Conservation (phyloP, 1,284 basidiomycete genomes). For the Vanrija humicola region DNA sequence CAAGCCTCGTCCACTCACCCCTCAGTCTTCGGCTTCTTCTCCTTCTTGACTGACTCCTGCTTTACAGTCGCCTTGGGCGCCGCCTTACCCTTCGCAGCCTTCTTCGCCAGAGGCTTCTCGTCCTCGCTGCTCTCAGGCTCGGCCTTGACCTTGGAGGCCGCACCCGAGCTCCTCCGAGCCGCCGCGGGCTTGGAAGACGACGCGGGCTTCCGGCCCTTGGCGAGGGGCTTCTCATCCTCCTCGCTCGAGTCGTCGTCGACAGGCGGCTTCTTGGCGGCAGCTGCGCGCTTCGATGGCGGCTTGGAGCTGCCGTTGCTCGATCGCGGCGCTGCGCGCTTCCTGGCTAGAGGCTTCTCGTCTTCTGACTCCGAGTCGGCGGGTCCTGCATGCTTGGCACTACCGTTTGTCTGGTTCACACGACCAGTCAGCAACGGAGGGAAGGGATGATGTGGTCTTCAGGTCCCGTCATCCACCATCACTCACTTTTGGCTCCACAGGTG, state of each 20-base stretch:
- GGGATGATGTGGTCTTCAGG: too few relatives aligned
- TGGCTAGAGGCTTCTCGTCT: constrained; percentile 64
- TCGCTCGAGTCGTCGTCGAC: background rate
- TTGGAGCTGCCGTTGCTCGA: background rate
- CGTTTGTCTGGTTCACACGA: constrained; percentile 9
- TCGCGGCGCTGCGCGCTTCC: constrained; percentile 58
- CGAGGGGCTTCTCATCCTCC: constrained; percentile 19
- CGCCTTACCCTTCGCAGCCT: constrained; percentile 45
- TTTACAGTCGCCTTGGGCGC: constrained; percentile 50
- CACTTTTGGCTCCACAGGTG: constrained; percentile 17
- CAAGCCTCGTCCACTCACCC: constrained; percentile 26
- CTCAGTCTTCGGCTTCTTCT: constrained; percentile 51
- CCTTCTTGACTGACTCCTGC: constrained; percentile 60
- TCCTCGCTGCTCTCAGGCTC: constrained; percentile 54
- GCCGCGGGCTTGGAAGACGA: constrained; percentile 13
- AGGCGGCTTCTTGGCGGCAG: background rate
- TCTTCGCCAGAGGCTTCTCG: constrained; percentile 43
- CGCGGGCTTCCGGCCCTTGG: constrained; percentile 10
- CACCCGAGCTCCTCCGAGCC: constrained; percentile 16
- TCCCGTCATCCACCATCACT: constrained; percentile 6
- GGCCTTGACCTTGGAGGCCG: constrained; percentile 50
- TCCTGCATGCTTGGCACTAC: constrained; percentile 4
- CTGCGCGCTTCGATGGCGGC: constrained; percentile 10
- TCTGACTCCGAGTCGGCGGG: constrained; percentile 37
- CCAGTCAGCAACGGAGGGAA: too few relatives aligned